Conservation (phyloP, 441 rosid species). For the Erodium moschatum region DNA sequence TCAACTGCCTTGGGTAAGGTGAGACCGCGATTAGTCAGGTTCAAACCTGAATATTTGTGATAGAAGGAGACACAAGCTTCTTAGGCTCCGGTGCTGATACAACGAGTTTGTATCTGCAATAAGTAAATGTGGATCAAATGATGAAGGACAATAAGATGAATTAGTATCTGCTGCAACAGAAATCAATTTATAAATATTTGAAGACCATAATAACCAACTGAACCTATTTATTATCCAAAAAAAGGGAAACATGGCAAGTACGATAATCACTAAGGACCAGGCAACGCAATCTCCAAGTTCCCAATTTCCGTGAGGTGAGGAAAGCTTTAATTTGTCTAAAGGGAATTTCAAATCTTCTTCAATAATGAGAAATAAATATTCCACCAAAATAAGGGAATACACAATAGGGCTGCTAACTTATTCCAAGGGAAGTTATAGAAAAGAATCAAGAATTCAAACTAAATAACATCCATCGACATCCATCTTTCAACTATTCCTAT, state of each 20-base stretch:
- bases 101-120: constrained; percentile 73
- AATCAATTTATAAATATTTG: constrained; percentile 1
- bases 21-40: constrained; percentile 11
- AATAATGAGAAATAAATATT: background rate
- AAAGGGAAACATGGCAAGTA: background rate
- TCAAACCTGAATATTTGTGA: constrained; percentile 82
- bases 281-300: background rate
- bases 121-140: constrained; percentile 15
- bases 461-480: too few relatives aligned
- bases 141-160: background rate
- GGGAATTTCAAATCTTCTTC: background rate
- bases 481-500: too few relatives aligned
- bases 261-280: background rate
- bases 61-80: constrained; percentile 65
- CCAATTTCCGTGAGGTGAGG: background rate
- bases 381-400: background rate
- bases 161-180: constrained; percentile 13
- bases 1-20: background rate
- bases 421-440: too few relatives aligned
- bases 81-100: constrained; percentile 70
- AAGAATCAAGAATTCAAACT: too few relatives aligned
- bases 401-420: background rate
- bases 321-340: background rate
- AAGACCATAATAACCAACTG: background rate
- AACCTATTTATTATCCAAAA: background rate